A percentile compares a stretch with the other conserved stretches of the same genome.
Conservation (phyloP, 1,284 basidiomycete genomes). For the Cutaneotrichosporon cutaneum region DNA sequence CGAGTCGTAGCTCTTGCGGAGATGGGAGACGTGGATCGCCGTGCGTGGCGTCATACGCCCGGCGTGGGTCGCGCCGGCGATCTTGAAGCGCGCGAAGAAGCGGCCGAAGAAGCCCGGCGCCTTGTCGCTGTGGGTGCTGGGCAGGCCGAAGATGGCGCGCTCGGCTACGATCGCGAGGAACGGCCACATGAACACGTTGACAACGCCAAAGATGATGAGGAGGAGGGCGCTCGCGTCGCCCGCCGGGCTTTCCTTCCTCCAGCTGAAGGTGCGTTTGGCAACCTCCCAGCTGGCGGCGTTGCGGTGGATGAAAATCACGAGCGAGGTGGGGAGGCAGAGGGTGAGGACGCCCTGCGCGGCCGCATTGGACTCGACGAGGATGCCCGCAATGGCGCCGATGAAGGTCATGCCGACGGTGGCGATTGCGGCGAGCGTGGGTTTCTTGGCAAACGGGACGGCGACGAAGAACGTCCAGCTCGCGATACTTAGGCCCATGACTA, state of each 20-base stretch:
- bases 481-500: slow-evolving; percentile 60
- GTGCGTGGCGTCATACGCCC: slow-evolving; percentile 14
- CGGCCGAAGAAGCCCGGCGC: slow-evolving; percentile 1
- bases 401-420: slow-evolving; percentile 5
- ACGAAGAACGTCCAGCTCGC: slow-evolving; percentile 40
- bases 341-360: slow-evolving; percentile 61
- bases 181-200: slow-evolving; percentile 70
- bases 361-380: slow-evolving; percentile 58
- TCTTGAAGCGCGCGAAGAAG: not conserved
- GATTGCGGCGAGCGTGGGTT: slow-evolving; percentile 34
- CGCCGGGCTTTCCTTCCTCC: slow-evolving; percentile 62
- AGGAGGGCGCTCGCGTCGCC: slow-evolving; percentile 61
- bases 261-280: slow-evolving; percentile 58
- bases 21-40: slow-evolving; percentile 30
- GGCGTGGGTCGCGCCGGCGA: not conserved
- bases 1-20: slow-evolving; percentile 33
- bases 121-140: slow-evolving; percentile 20
- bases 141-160: slow-evolving; percentile 61
- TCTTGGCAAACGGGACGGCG: slow-evolving; percentile 32
- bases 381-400: slow-evolving; percentile 58
- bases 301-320: slow-evolving; percentile 69
- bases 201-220: slow-evolving; percentile 64
- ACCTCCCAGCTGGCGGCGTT: slow-evolving; percentile 68
- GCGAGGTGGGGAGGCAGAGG: slow-evolving; percentile 70
- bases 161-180: slow-evolving; percentile 63